Evolutionary conservation across 495 filamentous ascomycete genomes (phyloP), one percentile per base, ranked within the genome.

Genomic region (Acidomyces sp.): DNA sequence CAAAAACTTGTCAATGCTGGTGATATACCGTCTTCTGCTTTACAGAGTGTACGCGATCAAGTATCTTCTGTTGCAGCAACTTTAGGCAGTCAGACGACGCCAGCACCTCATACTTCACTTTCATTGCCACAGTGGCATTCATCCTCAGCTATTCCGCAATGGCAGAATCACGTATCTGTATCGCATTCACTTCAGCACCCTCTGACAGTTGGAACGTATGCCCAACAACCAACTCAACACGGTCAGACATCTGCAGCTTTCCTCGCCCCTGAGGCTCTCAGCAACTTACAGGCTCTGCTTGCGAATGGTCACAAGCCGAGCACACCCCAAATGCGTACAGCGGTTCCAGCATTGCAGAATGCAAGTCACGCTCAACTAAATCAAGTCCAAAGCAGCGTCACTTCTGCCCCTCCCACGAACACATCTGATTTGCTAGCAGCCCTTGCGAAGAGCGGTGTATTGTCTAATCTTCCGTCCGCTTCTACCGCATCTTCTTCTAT

Each of bases 261-360:
- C 13, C 37, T 51, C 21, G 32, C 36, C 13, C 48, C 42, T 2
- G 38, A 13, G 7, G 48, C 48, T 3, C 34, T 51, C 3, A 43
- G 35, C 29, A 39, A 33, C 4, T 34, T 51, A n/a, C 43, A 46
- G 28, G 48, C 48, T 13, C 27, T 51, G 11, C 24, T 51, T 4
- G 30, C 43, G 19, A 46, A 44, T 33, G 43, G 37, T 3, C 37
- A 51, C 13, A 51, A 51, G 34, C 43, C 48, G 6, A 34, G 43
- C 31, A 51, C 48, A 20, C 48, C 43, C 12, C 48, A 51, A 28
- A 46, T 51, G 32, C 48, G 48, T 7, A 28, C 37, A 6, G 39
- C 43, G 6, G 43, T 31, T 0, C 48, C 48, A 13, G 37, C 31
- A 1, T 34, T 51, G 25, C 37, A 41, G 23, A 30, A 34, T 28